Conservation (phyloP, 352 stramenopile species). For the Pythium scleroteichum region DNA sequence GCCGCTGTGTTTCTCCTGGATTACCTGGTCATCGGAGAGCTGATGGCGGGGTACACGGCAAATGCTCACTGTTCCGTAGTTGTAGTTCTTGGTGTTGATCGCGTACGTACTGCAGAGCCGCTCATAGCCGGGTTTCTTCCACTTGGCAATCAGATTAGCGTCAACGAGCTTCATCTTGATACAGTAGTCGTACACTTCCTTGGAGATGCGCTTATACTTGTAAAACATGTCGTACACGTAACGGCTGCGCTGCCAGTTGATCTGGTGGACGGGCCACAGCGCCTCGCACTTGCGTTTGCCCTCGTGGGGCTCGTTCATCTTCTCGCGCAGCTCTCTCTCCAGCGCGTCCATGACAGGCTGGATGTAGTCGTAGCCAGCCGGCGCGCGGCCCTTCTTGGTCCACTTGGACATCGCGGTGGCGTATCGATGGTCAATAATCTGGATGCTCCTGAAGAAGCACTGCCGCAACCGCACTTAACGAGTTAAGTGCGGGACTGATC, state of each 20-base stretch:
- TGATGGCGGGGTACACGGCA: constrained; percentile 96
- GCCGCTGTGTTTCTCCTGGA: constrained; percentile 95
- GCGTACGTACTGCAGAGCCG: constrained; percentile 97
- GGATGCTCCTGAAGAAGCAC: no score
- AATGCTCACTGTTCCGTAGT: constrained; percentile 98
- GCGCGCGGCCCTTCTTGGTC: constrained; percentile 84
- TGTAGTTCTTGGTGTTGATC: constrained; percentile 99
- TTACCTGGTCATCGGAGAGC: constrained; percentile 85
- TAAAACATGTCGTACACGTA: constrained; percentile 99
- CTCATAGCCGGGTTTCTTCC: constrained; percentile 99
- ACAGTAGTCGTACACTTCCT: constrained; percentile 98
- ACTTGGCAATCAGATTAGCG: constrained; percentile 98
- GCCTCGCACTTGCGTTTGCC: constrained; percentile 97
- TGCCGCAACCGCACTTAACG: constrained; percentile 21
- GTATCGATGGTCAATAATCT: no score
- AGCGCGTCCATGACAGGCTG: constrained; percentile 95
- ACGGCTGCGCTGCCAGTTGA: constrained; percentile 98
- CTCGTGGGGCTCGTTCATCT: constrained; percentile 97
- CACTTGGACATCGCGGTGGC: constrained; percentile 78
- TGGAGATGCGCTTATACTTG: constrained; percentile 94
- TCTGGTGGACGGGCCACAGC: constrained; percentile 99
- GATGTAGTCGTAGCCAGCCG: constrained; percentile 94
- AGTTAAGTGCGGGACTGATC: no score
- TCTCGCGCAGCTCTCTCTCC: constrained; percentile 96
- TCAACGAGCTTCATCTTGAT: constrained; percentile 94